Evolutionary conservation across 2,329 filamentous ascomycete genomes (phyloP).

Genomic region (Arthrinium puccinioides): DNA sequence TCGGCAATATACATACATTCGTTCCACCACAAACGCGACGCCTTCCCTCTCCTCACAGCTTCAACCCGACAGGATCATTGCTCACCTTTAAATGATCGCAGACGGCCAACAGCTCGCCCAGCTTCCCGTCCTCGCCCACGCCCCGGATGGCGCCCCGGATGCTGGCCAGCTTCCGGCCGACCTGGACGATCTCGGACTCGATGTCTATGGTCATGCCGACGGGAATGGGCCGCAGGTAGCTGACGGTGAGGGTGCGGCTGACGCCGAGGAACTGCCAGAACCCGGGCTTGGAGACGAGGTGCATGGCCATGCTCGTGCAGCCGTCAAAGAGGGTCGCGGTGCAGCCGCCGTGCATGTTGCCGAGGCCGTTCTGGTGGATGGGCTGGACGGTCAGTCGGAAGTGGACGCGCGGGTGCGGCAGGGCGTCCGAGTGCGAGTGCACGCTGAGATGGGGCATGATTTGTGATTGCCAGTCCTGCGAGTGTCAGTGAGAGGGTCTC

Average conservation of each 20-base stretch:
- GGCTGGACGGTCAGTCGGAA: slow-evolving; percentile 43
- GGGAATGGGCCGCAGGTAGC: slow-evolving; percentile 57
- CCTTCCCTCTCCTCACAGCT: not conserved
- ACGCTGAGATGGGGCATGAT: slow-evolving; percentile 35
- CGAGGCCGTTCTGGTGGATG: slow-evolving; percentile 43
- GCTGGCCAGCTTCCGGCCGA: slow-evolving; percentile 35
- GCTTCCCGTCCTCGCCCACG: slow-evolving; percentile 12
- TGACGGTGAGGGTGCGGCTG: slow-evolving; percentile 57
- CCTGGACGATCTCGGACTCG: slow-evolving; percentile 38
- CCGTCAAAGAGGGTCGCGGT: slow-evolving; percentile 62
- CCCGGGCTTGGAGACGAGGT: slow-evolving; percentile 48
- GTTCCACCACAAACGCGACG: no score
- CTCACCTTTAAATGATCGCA: slow-evolving; percentile 50
- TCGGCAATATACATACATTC: no score
- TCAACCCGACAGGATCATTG: slow-evolving; percentile 28
- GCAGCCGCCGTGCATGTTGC: slow-evolving; percentile 56
- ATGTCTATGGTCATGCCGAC: slow-evolving; percentile 35
- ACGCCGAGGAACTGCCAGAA: slow-evolving; percentile 59
- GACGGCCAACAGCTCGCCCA: slow-evolving; percentile 28
- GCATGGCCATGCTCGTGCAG: slow-evolving; percentile 52
- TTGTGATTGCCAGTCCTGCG: slow-evolving; percentile 36
- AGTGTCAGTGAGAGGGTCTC: no score
- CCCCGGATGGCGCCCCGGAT: slow-evolving; percentile 38
- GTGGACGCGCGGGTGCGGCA: slow-evolving; percentile 30
- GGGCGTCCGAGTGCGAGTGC: slow-evolving; percentile 24